Evolutionary conservation across 176 grass and related monocot genomes (phyloP).

Genomic region (Phoenix dactylifera): DNA sequence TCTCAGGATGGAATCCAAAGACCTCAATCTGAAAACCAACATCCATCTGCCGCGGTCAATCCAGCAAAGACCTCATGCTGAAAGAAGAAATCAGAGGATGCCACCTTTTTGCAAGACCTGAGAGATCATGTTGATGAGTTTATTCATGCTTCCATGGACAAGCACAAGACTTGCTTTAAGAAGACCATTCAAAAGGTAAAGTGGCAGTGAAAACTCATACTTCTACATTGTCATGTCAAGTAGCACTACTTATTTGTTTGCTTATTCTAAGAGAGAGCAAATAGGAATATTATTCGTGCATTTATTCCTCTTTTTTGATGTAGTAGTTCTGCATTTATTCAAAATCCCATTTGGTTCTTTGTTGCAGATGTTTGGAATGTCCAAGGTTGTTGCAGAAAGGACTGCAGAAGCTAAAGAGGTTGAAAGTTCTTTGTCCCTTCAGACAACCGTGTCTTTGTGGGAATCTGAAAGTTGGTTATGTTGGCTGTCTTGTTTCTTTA

Average conservation of each 20-base stretch:
- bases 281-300: too few species aligned
- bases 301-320: too few species aligned
- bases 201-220: too few species aligned
- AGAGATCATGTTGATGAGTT: slow-evolving; percentile 89
- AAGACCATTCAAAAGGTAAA: slow-evolving; percentile 76
- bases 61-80: slow-evolving; percentile 53
- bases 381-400: slow-evolving; percentile 60
- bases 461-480: too few species aligned
- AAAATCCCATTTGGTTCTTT: not conserved
- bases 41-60: slow-evolving; percentile 25
- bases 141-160: slow-evolving; percentile 83
- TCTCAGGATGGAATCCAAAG: slow-evolving; percentile 45
- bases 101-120: slow-evolving; percentile 57
- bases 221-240: too few species aligned
- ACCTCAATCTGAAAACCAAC: slow-evolving; percentile 23
- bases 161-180: slow-evolving; percentile 86
- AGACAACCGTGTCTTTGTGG: slow-evolving; percentile 48
- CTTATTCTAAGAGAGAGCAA: too few species aligned
- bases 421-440: slow-evolving; percentile 64
- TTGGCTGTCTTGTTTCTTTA: too few species aligned
- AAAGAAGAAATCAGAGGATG: slow-evolving; percentile 75
- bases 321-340: too few species aligned
- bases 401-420: slow-evolving; percentile 39
- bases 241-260: too few species aligned
- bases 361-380: slow-evolving; percentile 91